Conservation (phyloP, 2,329 filamentous ascomycete genomes). For the Zarea fungicola region DNA sequence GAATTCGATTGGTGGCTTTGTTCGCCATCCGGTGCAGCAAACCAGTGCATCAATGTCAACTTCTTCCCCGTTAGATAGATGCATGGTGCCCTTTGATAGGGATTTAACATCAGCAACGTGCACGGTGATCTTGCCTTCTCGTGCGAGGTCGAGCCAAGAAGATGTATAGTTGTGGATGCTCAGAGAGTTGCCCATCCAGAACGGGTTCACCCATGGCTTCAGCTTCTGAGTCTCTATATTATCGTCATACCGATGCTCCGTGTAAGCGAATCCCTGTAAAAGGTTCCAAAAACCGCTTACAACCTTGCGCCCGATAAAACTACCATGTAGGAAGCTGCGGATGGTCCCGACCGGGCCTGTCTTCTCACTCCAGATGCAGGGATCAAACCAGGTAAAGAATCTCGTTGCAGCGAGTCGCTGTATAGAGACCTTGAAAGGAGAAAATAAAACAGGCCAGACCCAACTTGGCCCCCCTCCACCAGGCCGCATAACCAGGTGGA, state of each 20-base stretch:
- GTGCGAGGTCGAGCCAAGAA: slow-evolving; percentile 46
- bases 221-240: slow-evolving; percentile 36
- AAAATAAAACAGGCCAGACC: slow-evolving; percentile 53
- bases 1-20: slow-evolving; percentile 40
- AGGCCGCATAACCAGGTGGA: slow-evolving; percentile 47
- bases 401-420: slow-evolving; percentile 51
- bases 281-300: slow-evolving; percentile 45
- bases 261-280: slow-evolving; percentile 41
- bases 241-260: slow-evolving; percentile 39
- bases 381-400: slow-evolving; percentile 59
- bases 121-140: slow-evolving; percentile 40
- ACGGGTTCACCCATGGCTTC: slow-evolving; percentile 35
- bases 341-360: slow-evolving; percentile 44
- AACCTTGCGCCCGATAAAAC: slow-evolving; percentile 41
- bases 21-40: slow-evolving; percentile 49
- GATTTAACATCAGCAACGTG: slow-evolving; percentile 42
- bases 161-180: slow-evolving; percentile 50
- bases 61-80: slow-evolving; percentile 35
- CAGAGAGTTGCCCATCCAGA: slow-evolving; percentile 46
- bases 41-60: slow-evolving; percentile 43
- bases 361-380: slow-evolving; percentile 59
- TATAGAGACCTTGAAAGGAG: slow-evolving; percentile 53
- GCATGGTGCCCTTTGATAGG: slow-evolving; percentile 33
- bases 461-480: slow-evolving; percentile 49
- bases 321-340: slow-evolving; percentile 45